Evolutionary conservation across 306 rosid genomes (phyloP), one percentile per base, ranked within the genome.

Genomic region (Elaeagnus macrophylla): DNA sequence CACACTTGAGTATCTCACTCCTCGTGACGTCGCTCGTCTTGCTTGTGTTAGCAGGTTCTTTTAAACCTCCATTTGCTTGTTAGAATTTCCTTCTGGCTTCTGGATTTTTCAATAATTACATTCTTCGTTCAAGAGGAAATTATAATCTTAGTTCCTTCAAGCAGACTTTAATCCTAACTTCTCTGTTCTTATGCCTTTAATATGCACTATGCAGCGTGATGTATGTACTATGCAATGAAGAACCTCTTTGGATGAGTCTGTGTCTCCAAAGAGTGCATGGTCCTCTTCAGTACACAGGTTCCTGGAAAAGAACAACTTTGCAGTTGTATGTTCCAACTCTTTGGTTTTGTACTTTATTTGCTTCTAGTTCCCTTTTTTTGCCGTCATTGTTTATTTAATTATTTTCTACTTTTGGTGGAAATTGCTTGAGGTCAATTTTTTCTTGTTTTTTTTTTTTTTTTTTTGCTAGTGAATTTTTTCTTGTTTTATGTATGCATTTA

Each of bases 21-120:
- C 89, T 46, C 83, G 83, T 35, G 93, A 87, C 45, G 70, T 76
- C 54, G 79, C 93, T 68, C 87, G 89, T 60, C 50, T 84, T 41
- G 83, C 99, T 41, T 91, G 96, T 64, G 99, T 79, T 54, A 87
- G 95, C 95, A 91, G 96, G 99, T 91, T 7, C 35, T 6, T 19
- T 37, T 17, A 37, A 8, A 1, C 15, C 7, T 5, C 41, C 32
- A 5, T 13, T 7, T 18, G 40, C 35, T 1, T 20, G 2, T 10
- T 55, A 1, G 15, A 35, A n/a, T 42, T 41, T 15, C 12, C 9
- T 39, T 47, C 35, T 25, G 38, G 18, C 19, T 59, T 64, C 59
- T 19, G 51, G 6, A 16, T n/a, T n/a, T 8, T 54, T 50, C 32
- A 5, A 25, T 25, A 25, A 25, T 25, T 25, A 12, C 5, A 17